phyloP scores from a whole-genome alignment of 495 filamentous ascomycete species.

The Penicillium simplicissimum region DNA sequence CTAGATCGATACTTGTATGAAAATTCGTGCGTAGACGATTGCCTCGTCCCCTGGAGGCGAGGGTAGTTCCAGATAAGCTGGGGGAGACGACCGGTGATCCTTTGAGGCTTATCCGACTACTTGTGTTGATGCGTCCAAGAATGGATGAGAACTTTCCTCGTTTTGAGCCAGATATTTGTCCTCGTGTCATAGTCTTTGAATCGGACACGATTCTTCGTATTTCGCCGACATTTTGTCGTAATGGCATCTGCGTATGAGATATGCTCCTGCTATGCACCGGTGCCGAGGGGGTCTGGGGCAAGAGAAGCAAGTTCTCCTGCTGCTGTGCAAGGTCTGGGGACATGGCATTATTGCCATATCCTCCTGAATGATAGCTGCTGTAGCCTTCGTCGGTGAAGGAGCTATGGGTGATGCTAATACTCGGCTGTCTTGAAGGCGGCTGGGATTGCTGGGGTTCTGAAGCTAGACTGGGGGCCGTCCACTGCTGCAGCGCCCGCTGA shows the following conservation, averaged over 20 bases:
- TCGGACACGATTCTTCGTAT: conserved; percentile 32
- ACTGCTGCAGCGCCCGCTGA: conserved; percentile 26
- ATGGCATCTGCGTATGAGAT: conserved; percentile 13
- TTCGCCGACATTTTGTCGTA: conserved; percentile 7
- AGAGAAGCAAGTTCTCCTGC: conserved; percentile 13
- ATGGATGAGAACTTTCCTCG: conserved; percentile 26
- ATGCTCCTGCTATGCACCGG: conserved; percentile 32
- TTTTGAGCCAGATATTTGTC: conserved; percentile 22
- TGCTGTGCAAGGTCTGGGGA: background rate
- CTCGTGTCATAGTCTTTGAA: conserved; percentile 18
- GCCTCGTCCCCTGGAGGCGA: conserved; percentile 9
- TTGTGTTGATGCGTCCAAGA: conserved; percentile 28
- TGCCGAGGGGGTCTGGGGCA: conserved; percentile 27
- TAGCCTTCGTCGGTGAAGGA: conserved; percentile 30
- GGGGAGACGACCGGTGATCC: conserved; percentile 11
- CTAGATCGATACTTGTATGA: conserved; percentile 45
- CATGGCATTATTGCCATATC: background rate
- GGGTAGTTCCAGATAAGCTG: conserved; percentile 3
- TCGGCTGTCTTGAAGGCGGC: background rate
- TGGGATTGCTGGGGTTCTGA: conserved; percentile 10
- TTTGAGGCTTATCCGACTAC: conserved; percentile 16
- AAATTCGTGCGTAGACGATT: conserved; percentile 28
- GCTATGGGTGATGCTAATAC: conserved; percentile 12
- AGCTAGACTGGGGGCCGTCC: conserved; percentile 10
- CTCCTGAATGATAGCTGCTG: conserved; percentile 17